Conservation (phyloP, 176 grass and related monocot genomes). For the Eragrostis nindensis region DNA sequence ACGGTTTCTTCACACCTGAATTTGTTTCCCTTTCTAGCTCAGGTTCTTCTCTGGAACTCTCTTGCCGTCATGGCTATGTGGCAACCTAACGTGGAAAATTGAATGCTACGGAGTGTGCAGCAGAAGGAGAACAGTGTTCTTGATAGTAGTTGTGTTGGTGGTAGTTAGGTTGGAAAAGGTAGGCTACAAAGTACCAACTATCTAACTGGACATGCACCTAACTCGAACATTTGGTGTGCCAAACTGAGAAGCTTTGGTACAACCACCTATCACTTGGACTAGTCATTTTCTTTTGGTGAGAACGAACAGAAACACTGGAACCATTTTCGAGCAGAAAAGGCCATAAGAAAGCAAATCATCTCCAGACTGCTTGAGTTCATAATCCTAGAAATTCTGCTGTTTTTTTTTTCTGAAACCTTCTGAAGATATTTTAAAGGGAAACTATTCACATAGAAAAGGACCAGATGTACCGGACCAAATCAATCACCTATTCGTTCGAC, state of each 20-base stretch:
- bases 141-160: not conserved
- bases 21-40: not conserved
- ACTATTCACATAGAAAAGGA: not conserved
- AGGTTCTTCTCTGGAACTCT: not conserved
- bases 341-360: not conserved
- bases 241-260: slow-evolving; percentile 27
- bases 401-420: not conserved
- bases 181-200: not conserved
- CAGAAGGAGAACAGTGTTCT: not conserved
- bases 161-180: not conserved
- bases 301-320: not conserved
- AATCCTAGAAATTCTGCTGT: not conserved
- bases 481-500: not conserved
- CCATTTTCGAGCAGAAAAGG: not conserved
- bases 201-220: slow-evolving; percentile 26
- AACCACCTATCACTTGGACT: slow-evolving; percentile 1
- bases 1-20: not conserved
- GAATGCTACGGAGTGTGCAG: not conserved
- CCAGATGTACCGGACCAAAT: not conserved
- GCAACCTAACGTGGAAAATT: not conserved
- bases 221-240: not conserved
- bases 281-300: not conserved
- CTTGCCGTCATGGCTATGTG: not conserved
- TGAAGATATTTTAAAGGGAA: not conserved
- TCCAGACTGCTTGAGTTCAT: not conserved